Conservation (phyloP, 306 rosid genomes). For the Comarum palustre region DNA sequence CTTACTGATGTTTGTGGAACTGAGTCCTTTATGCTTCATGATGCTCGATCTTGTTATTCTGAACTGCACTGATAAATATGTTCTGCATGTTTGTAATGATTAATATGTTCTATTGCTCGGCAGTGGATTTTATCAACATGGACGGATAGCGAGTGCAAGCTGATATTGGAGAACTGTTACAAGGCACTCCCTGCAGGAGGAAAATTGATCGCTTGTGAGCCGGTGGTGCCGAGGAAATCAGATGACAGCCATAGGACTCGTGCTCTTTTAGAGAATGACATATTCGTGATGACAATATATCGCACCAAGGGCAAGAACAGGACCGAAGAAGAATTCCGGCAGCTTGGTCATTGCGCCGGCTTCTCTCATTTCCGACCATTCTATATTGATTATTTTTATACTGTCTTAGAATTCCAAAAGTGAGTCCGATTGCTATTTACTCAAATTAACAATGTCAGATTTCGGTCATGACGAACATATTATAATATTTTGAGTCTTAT, state of each 20-base stretch:
- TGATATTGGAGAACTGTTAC: conserved; percentile 66
- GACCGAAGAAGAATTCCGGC: conserved; percentile 56
- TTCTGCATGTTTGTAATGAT: not conserved
- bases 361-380: conserved; percentile 54
- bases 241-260: conserved; percentile 77
- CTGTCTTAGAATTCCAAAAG: conserved; percentile 72
- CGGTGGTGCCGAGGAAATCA: conserved; percentile 64
- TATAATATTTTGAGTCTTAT: not conserved
- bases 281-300: conserved; percentile 81
- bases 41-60: not conserved
- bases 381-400: conserved; percentile 56
- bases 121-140: conserved; percentile 89
- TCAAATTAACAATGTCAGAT: not conserved
- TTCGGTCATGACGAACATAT: not conserved
- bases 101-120: not conserved
- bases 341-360: conserved; percentile 57
- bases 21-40: too few species aligned
- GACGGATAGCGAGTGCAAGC: conserved; percentile 78
- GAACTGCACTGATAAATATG: not conserved
- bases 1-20: not conserved
- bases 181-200: conserved; percentile 77
- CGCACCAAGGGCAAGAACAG: conserved; percentile 77
- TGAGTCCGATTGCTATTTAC: conserved; percentile 15
- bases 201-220: conserved; percentile 81
- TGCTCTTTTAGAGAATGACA: conserved; percentile 67